These are phyloP conservation scores for Hansenula lynferdii DNA, from an alignment of 1,139 yeast species.

Conservation along the genomic window DNA sequence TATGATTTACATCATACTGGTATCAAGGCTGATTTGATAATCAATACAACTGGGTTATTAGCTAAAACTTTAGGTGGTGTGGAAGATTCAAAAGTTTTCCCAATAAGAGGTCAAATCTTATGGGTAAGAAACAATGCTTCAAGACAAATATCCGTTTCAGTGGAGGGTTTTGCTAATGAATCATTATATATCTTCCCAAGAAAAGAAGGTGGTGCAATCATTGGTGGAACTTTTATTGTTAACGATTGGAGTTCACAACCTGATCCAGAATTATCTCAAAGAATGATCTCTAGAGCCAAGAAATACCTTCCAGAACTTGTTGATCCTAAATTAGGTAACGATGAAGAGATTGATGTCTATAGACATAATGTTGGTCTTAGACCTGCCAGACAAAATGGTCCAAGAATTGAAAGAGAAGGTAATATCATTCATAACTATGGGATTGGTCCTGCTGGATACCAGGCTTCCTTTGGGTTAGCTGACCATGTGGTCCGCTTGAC, in stretches of 20 bases:
- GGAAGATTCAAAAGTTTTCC: constrained; percentile 39
- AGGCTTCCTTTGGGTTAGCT: constrained; percentile 58
- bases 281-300: constrained; percentile 38
- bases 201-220: constrained; percentile 50
- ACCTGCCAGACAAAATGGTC: constrained; percentile 58
- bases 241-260: constrained; percentile 23
- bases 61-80: constrained; percentile 38
- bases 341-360: constrained; percentile 31
- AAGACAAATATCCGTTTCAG: constrained; percentile 41
- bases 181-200: constrained; percentile 25
- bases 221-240: constrained; percentile 58
- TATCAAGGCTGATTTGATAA: constrained; percentile 30
- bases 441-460: constrained; percentile 66
- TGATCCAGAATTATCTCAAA: constrained; percentile 38
- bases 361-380: constrained; percentile 59
- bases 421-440: constrained; percentile 58
- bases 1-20: constrained; percentile 8
- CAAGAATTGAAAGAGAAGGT: constrained; percentile 38
- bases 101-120: constrained; percentile 61
- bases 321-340: constrained; percentile 23
- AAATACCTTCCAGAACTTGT: constrained; percentile 47
- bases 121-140: constrained; percentile 14
- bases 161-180: constrained; percentile 13
- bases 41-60: constrained; percentile 24
- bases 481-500: constrained; percentile 27